Evolutionary conservation across 352 stramenopile species (phyloP), one percentile per base, ranked within the genome.

Genomic region (Saprolegnia diclina): DNA sequence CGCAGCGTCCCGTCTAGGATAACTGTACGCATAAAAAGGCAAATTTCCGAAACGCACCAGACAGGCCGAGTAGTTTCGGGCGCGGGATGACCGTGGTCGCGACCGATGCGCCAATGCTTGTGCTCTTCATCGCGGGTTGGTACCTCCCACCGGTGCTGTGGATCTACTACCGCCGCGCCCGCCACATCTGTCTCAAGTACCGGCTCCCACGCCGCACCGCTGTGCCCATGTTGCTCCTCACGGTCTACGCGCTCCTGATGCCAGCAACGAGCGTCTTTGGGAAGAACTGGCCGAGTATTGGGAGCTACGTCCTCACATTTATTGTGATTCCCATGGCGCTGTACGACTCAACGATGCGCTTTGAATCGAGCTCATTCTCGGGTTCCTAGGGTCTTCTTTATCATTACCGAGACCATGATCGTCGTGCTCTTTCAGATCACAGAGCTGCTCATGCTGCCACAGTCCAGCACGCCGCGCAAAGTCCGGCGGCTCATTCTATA

Each of bases 331-430:
- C 52, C 1, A 19, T 59, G 11, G 52, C 52, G 3, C 19, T 59
- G 52, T 59, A 59, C 52, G 3, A 19, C 29, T 5, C 18, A 52
- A 52, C 45, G 45, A 52, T n/a, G n/a, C n/a, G n/a, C n/a, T n/a
- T n/a, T n/a, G 38, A 45, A 16, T 16, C 14, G 38, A 45, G 42
- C 13, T 48, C 42, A 48, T 59, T 10, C 19, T 14, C 52, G 13
- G 19, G 16, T 19, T 59, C 13, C 24, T 59, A 59, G 52, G 52
- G 52, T 59, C 16, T 59, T 59, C 24, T 59, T 59, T 40, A 35
- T 59, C 24, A 40, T 59, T 18, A 59, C 52, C 35, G 52, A 59
- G 35, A n/a, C 52, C n/a, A 59, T 59, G 52, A 59, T 59, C 19
- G 52, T 59, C 7, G 52, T 59, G 24, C 35, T 59, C 11, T 59